A percentile compares a stretch with the other conserved stretches of the same genome.
Conservation (phyloP, 2,329 filamentous ascomycete genomes). For the Xylaria multiplex region DNA sequence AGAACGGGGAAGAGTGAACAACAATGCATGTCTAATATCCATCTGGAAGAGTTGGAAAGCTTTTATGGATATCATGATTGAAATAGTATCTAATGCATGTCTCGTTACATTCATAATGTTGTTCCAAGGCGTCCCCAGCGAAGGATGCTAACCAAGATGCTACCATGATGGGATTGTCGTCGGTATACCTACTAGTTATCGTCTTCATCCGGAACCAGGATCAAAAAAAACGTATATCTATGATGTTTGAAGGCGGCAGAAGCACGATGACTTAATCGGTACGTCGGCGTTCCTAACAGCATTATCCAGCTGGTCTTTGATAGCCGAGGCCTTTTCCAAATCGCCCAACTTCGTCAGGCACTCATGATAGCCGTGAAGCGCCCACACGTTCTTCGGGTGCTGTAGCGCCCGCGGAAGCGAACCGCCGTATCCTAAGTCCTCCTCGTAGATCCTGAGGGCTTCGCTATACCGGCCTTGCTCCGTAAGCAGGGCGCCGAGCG, state of each 20-base stretch:
- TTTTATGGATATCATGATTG: neutral
- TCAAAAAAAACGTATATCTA: neutral
- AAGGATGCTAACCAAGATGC: neutral
- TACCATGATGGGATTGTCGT: neutral
- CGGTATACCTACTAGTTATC: neutral
- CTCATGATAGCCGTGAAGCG: conserved; percentile 77
- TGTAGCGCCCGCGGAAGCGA: conserved; percentile 70
- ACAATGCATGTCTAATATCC: neutral
- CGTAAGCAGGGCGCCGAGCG: conserved; percentile 73
- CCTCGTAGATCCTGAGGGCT: conserved; percentile 66
- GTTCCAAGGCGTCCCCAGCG: neutral
- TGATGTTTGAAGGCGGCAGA: conserved; percentile 44
- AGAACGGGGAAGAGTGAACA: neutral
- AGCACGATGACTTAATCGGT: conserved; percentile 51
- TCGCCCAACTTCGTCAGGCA: conserved; percentile 68
- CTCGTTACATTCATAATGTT: conserved; percentile 15
- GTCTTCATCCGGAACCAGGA: neutral
- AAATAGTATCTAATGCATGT: conserved; percentile 1
- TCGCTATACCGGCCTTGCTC: conserved; percentile 71
- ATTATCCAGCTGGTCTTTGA: conserved; percentile 43
- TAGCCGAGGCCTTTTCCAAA: conserved; percentile 50
- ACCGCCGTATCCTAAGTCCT: conserved; percentile 69
- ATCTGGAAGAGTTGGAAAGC: neutral
- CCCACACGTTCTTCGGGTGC: conserved; percentile 80
- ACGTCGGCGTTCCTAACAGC: conserved; percentile 46